Conservation (phyloP, 768 basidiomycete species). For the Boletus rubescentipes region DNA sequence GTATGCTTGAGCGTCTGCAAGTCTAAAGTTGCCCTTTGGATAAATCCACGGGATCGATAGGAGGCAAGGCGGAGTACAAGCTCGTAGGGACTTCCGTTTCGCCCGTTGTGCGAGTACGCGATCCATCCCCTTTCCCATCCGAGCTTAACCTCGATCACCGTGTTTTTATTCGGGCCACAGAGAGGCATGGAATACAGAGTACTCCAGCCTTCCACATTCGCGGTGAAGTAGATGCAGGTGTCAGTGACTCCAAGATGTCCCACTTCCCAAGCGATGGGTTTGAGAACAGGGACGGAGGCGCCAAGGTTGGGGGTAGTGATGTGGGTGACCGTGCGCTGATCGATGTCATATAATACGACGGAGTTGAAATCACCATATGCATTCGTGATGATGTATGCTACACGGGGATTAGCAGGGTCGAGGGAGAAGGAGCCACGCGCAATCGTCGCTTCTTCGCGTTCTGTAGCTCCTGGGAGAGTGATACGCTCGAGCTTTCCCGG, state of each 20-base stretch:
- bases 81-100: conserved; percentile 35
- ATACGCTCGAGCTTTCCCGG: conserved; percentile 29
- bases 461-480: conserved; percentile 35
- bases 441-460: conserved; percentile 29
- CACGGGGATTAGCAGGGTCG: conserved; percentile 28
- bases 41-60: conserved; percentile 28
- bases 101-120: conserved; percentile 29
- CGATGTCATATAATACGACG: conserved; percentile 35
- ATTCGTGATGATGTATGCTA: conserved; percentile 35
- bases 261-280: conserved; percentile 38
- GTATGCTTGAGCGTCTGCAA: conserved; percentile 21
- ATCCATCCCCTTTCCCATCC: conserved; percentile 34
- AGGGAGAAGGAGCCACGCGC: conserved; percentile 30
- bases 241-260: conserved; percentile 25
- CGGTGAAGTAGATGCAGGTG: conserved; percentile 32
- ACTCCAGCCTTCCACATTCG: conserved; percentile 42
- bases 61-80: conserved; percentile 34
- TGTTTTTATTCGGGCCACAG: conserved; percentile 26
- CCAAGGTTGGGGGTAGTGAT: conserved; percentile 37
- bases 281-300: conserved; percentile 30
- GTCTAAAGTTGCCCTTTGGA: conserved; percentile 32
- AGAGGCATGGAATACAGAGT: conserved; percentile 32
- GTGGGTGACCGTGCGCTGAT: conserved; percentile 31
- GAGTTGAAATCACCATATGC: conserved; percentile 41
- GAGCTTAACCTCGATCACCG: conserved; percentile 34